phyloP scores from a whole-genome alignment of 1,284 basidiomycete species.

The Cutaneotrichosporon spelunceum region DNA sequence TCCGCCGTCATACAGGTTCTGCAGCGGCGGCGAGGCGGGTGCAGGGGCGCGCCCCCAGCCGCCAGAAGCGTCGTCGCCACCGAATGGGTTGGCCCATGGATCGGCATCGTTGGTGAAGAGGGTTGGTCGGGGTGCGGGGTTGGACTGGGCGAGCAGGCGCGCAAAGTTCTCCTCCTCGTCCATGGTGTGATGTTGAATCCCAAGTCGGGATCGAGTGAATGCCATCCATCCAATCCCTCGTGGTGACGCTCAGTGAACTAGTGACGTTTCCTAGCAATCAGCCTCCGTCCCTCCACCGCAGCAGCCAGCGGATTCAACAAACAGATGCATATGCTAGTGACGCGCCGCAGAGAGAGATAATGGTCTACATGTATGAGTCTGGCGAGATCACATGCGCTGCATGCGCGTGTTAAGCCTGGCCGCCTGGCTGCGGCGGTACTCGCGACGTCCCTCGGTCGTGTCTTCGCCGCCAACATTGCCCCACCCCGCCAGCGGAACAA shows the following conservation, averaged over 20 bases:
- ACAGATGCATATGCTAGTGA: slow-evolving; percentile 10
- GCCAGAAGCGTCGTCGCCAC: slow-evolving; percentile 19
- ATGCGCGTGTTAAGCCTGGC: slow-evolving; percentile 51
- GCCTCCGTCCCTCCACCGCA: not conserved
- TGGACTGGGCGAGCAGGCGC: slow-evolving; percentile 41
- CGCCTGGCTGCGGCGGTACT: slow-evolving; percentile 72
- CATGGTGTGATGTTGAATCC: slow-evolving; percentile 24
- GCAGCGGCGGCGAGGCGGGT: not conserved
- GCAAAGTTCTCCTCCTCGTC: slow-evolving; percentile 48
- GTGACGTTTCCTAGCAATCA: not conserved
- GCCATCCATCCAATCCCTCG: no score
- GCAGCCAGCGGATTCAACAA: not conserved
- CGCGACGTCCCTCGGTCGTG: slow-evolving; percentile 71
- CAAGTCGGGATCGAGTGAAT: not conserved
- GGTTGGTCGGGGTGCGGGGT: slow-evolving; percentile 30
- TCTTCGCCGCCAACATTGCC: slow-evolving; percentile 69
- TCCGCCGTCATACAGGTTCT: not conserved
- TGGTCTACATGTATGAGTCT: not conserved
- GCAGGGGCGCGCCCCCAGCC: slow-evolving; percentile 15
- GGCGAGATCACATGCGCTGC: slow-evolving; percentile 44
- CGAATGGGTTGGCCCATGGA: slow-evolving; percentile 52
- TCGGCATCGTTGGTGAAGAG: slow-evolving; percentile 32
- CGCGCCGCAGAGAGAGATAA: not conserved
- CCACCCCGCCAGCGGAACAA: slow-evolving; percentile 93
- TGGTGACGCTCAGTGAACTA: no score